phyloP scores from a whole-genome alignment of 495 filamentous ascomycete species.

The Evansstolkia leycettana region DNA sequence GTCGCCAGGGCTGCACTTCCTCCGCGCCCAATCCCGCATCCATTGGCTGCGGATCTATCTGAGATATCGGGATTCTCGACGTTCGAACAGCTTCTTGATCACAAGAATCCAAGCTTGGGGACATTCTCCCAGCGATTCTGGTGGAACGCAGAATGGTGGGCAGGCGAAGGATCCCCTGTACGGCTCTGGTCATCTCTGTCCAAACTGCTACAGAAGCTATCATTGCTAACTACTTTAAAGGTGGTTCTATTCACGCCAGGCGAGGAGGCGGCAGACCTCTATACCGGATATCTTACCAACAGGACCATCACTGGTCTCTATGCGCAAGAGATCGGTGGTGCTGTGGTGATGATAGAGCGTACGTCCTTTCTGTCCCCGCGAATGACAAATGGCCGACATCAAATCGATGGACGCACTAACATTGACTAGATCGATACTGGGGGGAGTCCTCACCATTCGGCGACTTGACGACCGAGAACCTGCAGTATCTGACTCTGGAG shows the following conservation, averaged over 20 bases:
- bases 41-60: neutral
- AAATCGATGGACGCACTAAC: too few species aligned
- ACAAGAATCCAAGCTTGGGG: slow-evolving; percentile 35
- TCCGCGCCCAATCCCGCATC: neutral
- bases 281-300: slow-evolving; percentile 38
- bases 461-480: slow-evolving; percentile 38
- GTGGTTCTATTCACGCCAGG: slow-evolving; percentile 47
- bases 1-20: neutral
- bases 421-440: slow-evolving; percentile 42
- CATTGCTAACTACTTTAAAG: too few species aligned
- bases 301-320: slow-evolving; percentile 36
- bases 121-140: slow-evolving; percentile 44
- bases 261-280: slow-evolving; percentile 40
- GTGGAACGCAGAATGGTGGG: slow-evolving; percentile 37
- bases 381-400: too few species aligned
- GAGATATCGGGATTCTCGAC: slow-evolving; percentile 10
- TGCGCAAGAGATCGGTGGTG: slow-evolving; percentile 42
- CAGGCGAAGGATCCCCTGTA: slow-evolving; percentile 42
- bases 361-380: slow-evolving; percentile 10
- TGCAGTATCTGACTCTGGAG: slow-evolving; percentile 50
- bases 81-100: slow-evolving; percentile 44
- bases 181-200: too few species aligned
- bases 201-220: too few species aligned
- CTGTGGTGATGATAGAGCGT: slow-evolving; percentile 47
- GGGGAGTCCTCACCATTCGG: slow-evolving; percentile 48